phyloP scores from a whole-genome alignment of 352 stramenopile species.

The Globisporangium nodosum region DNA sequence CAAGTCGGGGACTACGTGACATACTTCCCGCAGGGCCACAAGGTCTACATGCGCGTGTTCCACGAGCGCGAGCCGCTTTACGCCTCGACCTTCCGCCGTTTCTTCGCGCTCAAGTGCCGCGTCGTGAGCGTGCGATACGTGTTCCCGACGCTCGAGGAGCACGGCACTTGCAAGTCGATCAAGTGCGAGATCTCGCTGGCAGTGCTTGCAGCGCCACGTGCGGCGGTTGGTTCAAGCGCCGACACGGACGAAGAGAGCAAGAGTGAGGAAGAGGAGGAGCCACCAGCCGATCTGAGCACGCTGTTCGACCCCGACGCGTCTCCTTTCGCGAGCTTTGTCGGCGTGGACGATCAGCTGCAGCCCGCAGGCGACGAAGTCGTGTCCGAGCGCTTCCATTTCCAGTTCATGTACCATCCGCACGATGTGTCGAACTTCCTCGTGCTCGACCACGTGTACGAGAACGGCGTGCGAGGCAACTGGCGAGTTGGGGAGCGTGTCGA shows the following conservation, averaged over 20 bases:
- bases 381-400: slow-evolving; percentile 53
- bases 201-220: slow-evolving; percentile 50
- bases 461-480: slow-evolving; percentile 67
- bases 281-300: slow-evolving; percentile 1
- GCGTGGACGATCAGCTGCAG: slow-evolving; percentile 55
- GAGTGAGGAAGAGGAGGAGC: slow-evolving; percentile 31
- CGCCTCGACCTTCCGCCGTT: slow-evolving; percentile 42
- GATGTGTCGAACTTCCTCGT: slow-evolving; percentile 83
- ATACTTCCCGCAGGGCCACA: slow-evolving; percentile 77
- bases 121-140: slow-evolving; percentile 72
- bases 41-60: slow-evolving; percentile 34
- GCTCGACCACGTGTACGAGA: slow-evolving; percentile 78
- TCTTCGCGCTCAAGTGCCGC: slow-evolving; percentile 70
- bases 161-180: slow-evolving; percentile 51
- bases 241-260: slow-evolving; percentile 21
- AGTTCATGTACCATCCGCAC: slow-evolving; percentile 67
- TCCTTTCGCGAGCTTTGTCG: slow-evolving; percentile 58
- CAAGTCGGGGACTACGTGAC: slow-evolving; percentile 79
- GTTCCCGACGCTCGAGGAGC: slow-evolving; percentile 58
- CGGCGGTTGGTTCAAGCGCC: slow-evolving; percentile 16
- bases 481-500: slow-evolving; percentile 63
- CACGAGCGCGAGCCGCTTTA: slow-evolving; percentile 39
- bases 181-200: slow-evolving; percentile 66
- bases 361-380: slow-evolving; percentile 24
- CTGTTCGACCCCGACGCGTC: slow-evolving; percentile 37